Evolutionary conservation across 139 green algal species (phyloP).

Genomic region (Micractinium conductrix): DNA sequence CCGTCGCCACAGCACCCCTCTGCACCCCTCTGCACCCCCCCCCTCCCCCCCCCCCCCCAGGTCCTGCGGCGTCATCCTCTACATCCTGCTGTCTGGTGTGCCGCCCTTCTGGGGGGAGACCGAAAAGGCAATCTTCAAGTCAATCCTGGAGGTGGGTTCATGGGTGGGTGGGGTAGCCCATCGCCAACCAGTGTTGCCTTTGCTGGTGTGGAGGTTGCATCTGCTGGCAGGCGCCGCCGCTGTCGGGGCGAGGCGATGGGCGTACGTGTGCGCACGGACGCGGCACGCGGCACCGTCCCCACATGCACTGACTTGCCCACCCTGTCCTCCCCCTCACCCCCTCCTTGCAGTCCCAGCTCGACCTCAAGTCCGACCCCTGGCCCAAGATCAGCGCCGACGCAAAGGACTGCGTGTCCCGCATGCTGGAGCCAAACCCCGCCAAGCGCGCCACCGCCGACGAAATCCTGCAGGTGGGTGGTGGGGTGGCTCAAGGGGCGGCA

Average conservation of each 20-base stretch:
- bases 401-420: constrained; percentile 84
- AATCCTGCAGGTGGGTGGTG: constrained; percentile 21
- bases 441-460: constrained; percentile 24
- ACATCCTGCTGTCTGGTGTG: constrained; percentile 95
- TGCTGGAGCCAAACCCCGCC: constrained; percentile 71
- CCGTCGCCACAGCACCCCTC: too few relatives aligned
- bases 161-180: neutral
- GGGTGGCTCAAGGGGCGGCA: neutral
- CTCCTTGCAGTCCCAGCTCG: constrained; percentile 58
- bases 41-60: too few relatives aligned
- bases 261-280: too few relatives aligned
- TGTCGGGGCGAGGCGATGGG: too few relatives aligned
- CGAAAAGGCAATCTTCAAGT: constrained; percentile 91
- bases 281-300: too few relatives aligned
- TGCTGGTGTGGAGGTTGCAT: neutral
- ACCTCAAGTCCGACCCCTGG: constrained; percentile 79
- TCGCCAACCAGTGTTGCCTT: too few relatives aligned
- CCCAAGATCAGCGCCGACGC: constrained; percentile 70
- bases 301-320: too few relatives aligned
- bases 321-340: neutral
- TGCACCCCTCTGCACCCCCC: too few relatives aligned
- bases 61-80: constrained; percentile 95
- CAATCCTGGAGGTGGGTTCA: constrained; percentile 61
- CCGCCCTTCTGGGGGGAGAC: constrained; percentile 94
- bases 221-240: too few relatives aligned